Base-by-base conservation (phyloP, 331 rosid species). In the Arachis monticola region DNA sequence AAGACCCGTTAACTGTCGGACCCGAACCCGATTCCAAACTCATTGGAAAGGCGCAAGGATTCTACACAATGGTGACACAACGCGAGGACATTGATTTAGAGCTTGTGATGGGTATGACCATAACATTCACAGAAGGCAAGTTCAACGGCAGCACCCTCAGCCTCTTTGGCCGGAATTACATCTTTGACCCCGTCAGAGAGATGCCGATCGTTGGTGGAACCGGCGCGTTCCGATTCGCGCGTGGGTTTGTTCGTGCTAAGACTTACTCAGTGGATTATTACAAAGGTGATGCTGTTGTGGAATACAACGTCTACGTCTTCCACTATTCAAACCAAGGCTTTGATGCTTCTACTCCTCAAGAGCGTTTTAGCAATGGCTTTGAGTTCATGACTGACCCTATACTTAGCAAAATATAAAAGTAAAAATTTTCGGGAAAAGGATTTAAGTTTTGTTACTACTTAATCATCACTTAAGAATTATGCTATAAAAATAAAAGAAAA, bases 121-220 rank as follows among this genome's bases (percentile, higher is more conserved):
- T 65, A 8, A n/a, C 38, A 0, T 65, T 75, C 67, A 4, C 9
- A 0, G 73, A 65, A 7, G 79, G 79, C 1, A 32, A 66, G 10
- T 75, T 13, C 1, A 75, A 75, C 1, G 73, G 79, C 0, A 75
- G 79, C 73, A 75, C 50, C 2, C 4, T 75, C 1, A 42, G 73
- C 6, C 12, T 75, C 38, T 6, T 56, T 0, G 79, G 79, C 40
- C 50, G 73, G 2, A 65, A 75, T 48, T 0, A 2, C 13, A 55
- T 75, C 32, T 2, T 7, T 7, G 3, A 9, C 2, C 0, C 31
- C 2, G 65, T 44, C 2, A 75, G 79, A 14, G 73, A 75, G 71
- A 55, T 75, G 79, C 58, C 79, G 0, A 75, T 75, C 9, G 5
- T 66, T 56, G 79, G 79, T 4, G 79, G 79, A 1, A 75, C 72